A percentile compares a stretch with the other conserved stretches of the same genome.
Evolutionary conservation across 768 basidiomycete genomes (phyloP).

Genomic region (Mycena metata): DNA sequence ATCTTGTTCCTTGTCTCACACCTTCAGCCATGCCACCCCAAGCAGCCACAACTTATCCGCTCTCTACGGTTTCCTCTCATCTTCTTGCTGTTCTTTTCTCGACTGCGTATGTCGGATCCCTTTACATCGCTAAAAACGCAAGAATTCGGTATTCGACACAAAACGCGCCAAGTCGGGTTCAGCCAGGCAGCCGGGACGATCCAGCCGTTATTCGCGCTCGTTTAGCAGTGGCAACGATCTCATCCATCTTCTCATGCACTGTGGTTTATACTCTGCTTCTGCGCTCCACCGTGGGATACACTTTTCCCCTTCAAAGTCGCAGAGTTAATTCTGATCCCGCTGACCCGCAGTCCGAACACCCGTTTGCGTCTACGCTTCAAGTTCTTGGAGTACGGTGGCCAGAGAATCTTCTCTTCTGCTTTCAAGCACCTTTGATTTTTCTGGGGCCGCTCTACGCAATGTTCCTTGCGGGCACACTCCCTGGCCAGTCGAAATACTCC

Average conservation of each 20-base stretch:
- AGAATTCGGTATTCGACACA: constrained; percentile 62
- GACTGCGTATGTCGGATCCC: constrained; percentile 81
- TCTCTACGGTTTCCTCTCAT: constrained; percentile 59
- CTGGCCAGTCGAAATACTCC: constrained; percentile 67
- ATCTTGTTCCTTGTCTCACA: neutral
- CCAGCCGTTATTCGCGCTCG: constrained; percentile 88
- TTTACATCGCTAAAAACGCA: constrained; percentile 80
- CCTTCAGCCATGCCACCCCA: constrained; percentile 21
- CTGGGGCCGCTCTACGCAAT: constrained; percentile 80
- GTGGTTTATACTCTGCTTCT: constrained; percentile 49
- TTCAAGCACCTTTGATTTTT: constrained; percentile 82
- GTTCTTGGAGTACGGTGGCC: constrained; percentile 19
- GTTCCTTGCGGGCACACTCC: constrained; percentile 62
- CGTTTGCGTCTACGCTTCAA: neutral
- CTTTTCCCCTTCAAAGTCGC: too few species aligned
- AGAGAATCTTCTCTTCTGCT: constrained; percentile 57
- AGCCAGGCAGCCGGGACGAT: constrained; percentile 74
- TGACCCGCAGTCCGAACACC: neutral
- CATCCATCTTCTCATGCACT: constrained; percentile 70
- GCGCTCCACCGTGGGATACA: too few species aligned
- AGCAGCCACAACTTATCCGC: neutral
- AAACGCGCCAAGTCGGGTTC: constrained; percentile 46
- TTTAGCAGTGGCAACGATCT: constrained; percentile 73
- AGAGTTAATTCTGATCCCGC: too few species aligned
- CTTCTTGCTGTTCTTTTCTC: constrained; percentile 71